Evolutionary conservation across 2,329 filamentous ascomycete species (phyloP).

Genomic region (Sordariomycetes sp.): DNA sequence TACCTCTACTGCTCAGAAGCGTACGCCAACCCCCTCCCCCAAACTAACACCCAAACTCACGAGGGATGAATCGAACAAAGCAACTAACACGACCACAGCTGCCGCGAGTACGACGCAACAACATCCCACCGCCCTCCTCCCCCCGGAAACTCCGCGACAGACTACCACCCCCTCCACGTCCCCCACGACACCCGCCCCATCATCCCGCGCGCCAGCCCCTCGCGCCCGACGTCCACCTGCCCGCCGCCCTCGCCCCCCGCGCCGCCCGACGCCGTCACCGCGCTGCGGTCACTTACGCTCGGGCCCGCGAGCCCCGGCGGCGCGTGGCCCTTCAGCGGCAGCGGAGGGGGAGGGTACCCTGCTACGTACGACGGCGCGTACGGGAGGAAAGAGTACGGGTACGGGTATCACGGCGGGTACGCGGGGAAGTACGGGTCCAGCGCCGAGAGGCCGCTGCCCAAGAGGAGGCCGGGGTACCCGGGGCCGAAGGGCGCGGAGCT

Average conservation of each 20-base stretch:
- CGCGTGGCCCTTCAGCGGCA: slow-evolving; percentile 26
- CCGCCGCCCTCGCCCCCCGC: slow-evolving; percentile 11
- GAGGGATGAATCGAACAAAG: not conserved
- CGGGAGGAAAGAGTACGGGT: slow-evolving; percentile 10
- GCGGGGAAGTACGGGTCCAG: slow-evolving; percentile 8
- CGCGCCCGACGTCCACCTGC: slow-evolving; percentile 41
- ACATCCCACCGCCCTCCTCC: slow-evolving; percentile 14
- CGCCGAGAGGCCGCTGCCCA: slow-evolving; percentile 42
- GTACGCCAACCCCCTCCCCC: slow-evolving; percentile 24
- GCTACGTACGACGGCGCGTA: slow-evolving; percentile 38
- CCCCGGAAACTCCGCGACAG: slow-evolving; percentile 12
- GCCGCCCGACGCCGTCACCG: slow-evolving; percentile 28
- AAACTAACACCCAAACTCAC: not conserved
- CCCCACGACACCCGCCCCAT: slow-evolving; percentile 38
- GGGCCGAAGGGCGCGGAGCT: slow-evolving; percentile 51
- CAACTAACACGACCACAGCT: slow-evolving; percentile 21
- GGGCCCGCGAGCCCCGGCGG: slow-evolving; percentile 37
- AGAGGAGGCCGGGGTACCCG: slow-evolving; percentile 39
- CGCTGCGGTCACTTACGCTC: slow-evolving; percentile 40
- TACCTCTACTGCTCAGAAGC: slow-evolving; percentile 50
- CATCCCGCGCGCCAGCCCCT: slow-evolving; percentile 49
- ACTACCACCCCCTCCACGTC: slow-evolving; percentile 14
- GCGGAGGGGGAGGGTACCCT: slow-evolving; percentile 35
- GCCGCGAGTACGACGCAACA: slow-evolving; percentile 37
- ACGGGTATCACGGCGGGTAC: slow-evolving; percentile 17